A percentile compares a stretch with the other conserved stretches of the same genome.
Conservation (phyloP, 352 stramenopile genomes). For the Phytophthora hibernalis region DNA sequence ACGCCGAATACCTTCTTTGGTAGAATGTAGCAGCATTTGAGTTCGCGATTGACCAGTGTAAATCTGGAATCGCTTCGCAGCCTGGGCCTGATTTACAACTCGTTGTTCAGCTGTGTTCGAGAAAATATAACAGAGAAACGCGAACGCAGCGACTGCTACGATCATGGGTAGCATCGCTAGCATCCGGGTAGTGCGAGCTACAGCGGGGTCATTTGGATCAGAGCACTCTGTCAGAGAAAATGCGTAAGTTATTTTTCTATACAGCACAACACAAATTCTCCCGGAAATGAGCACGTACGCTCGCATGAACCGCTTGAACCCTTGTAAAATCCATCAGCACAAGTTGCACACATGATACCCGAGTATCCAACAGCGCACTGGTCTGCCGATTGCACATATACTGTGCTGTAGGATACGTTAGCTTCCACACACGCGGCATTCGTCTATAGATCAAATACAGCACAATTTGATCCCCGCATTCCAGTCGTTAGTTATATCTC, state of each 20-base stretch:
- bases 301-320: conserved; percentile 65
- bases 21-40: conserved; percentile 31
- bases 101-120: conserved; percentile 54
- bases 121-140: conserved; percentile 57
- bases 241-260: neutral
- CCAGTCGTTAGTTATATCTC: neutral
- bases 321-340: conserved; percentile 58
- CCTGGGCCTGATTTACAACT: conserved; percentile 57
- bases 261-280: neutral
- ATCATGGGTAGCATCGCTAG: conserved; percentile 53
- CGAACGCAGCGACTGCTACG: conserved; percentile 36
- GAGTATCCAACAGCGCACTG: conserved; percentile 63
- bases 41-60: conserved; percentile 34
- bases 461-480: no score
- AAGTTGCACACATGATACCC: conserved; percentile 61
- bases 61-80: conserved; percentile 65
- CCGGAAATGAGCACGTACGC: conserved; percentile 34
- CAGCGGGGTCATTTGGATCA: conserved; percentile 43
- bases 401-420: conserved; percentile 22
- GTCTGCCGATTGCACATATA: conserved; percentile 7
- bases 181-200: conserved; percentile 46
- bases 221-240: conserved; percentile 37
- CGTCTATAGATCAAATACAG: conserved; percentile 22
- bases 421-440: conserved; percentile 34
- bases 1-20: conserved; percentile 19